Evolutionary conservation across 1,284 basidiomycete genomes (phyloP), one percentile per base, ranked within the genome.

Genomic region (Butyriboletus regius): DNA sequence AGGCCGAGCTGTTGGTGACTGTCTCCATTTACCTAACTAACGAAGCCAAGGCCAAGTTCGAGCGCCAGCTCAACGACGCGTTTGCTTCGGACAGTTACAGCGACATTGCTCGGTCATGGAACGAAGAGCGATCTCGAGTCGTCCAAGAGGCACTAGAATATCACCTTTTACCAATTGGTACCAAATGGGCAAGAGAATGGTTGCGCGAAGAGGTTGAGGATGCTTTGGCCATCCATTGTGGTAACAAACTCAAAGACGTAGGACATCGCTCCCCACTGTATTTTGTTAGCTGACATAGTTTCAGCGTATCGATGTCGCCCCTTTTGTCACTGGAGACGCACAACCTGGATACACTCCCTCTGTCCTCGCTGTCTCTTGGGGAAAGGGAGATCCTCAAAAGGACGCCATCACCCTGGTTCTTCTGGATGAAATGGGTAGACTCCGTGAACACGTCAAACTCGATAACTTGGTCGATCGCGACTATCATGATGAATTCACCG

Each of bases 291-390:
- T 63, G 51, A 57, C 57, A 49, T 26, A 34, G 31, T 49, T 47
- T 26, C 56, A 89, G 85, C 79, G 83, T 42, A 73, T 86, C 50
- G 82, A 88, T 62, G 76, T 81, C 7, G 86, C 87, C 4, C 89
- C 94, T 1, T 94, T 82, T 61, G 69, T 72, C 42, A 77, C 81
- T 4, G 70, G 75, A 5, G 76, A 79, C 24, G 79, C 86, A 68
- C 76, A 77, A 50, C 71, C 76, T 37, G 88, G 86, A 15, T 84
- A 90, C 42, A 79, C 80, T 0, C 85, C 92, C 0, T 85, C 88
- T 7, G 92, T 98, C 5, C 75, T 99, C 34, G 91, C 95, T 5
- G 72, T 97, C 51, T 97, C 95, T 5, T 92, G 93, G 81, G 96
- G 96, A 40, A 86, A 88, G 64, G 96, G 96, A 45, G 92, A 96